A percentile compares a stretch with the other conserved stretches of the same genome.
These are phyloP conservation scores for Chaetomiaceae sp. DNA, from an alignment of 2,329 filamentous ascomycete species.

Conservation along the genomic window DNA sequence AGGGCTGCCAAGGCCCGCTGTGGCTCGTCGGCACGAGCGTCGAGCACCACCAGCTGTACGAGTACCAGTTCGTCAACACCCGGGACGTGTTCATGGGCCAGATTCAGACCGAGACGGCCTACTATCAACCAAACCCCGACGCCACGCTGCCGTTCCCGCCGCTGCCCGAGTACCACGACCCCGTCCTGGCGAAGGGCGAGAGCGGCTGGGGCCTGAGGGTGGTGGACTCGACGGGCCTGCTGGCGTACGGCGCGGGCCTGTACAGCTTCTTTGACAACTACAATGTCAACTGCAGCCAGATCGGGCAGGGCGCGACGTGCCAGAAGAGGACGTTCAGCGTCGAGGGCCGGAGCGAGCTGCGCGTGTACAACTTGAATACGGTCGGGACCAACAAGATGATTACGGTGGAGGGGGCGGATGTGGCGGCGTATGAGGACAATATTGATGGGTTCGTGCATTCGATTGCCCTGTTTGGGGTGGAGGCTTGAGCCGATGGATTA, in stretches of 20 bases:
- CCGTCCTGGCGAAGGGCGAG: constrained; percentile 44
- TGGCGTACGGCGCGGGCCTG: constrained; percentile 56
- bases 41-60: constrained; percentile 59
- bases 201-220: constrained; percentile 58
- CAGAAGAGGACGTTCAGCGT: constrained; percentile 38
- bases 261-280: constrained; percentile 61
- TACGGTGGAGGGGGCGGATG: constrained; percentile 27
- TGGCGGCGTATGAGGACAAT: constrained; percentile 24
- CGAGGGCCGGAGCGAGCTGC: constrained; percentile 35
- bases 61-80: constrained; percentile 58
- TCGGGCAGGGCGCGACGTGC: constrained; percentile 36
- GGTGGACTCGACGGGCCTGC: constrained; percentile 47
- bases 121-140: constrained; percentile 58
- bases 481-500: background rate
- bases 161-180: constrained; percentile 39
- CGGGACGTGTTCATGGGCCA: constrained; percentile 55
- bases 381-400: constrained; percentile 41
- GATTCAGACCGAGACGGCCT: constrained; percentile 64
- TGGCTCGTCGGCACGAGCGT: constrained; percentile 58
- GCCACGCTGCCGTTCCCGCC: constrained; percentile 49
- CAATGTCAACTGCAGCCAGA: constrained; percentile 37
- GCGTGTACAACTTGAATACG: constrained; percentile 45
- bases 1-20: constrained; percentile 36
- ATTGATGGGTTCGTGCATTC: constrained; percentile 25
- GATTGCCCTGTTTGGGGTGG: constrained; percentile 22